phyloP scores from a whole-genome alignment of 2,329 filamentous ascomycete species.

The Colletotrichum theobromicola region DNA sequence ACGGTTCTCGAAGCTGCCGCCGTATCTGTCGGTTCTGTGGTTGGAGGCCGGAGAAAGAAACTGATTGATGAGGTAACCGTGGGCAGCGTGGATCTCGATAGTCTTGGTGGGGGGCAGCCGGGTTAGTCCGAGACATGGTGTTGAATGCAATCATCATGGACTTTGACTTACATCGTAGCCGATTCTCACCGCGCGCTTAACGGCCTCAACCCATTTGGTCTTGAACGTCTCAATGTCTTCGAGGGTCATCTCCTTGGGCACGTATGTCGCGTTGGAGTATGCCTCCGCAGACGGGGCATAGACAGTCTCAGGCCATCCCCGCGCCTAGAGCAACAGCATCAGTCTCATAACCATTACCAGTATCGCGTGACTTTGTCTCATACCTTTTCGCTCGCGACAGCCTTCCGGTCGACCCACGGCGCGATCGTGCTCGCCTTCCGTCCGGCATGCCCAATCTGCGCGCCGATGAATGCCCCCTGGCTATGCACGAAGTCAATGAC shows the following conservation, averaged over 20 bases:
- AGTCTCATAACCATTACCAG: not conserved
- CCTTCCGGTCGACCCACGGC: constrained; percentile 60
- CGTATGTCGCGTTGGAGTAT: constrained; percentile 31
- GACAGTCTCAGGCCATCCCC: constrained; percentile 50
- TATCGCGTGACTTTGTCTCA: not conserved
- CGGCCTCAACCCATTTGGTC: constrained; percentile 59
- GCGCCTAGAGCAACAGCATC: not conserved
- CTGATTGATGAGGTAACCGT: constrained; percentile 52
- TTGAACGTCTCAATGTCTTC: constrained; percentile 70
- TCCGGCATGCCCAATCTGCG: constrained; percentile 75
- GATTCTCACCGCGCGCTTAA: constrained; percentile 60
- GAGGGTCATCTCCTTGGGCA: constrained; percentile 61
- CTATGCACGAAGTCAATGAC: constrained; percentile 72
- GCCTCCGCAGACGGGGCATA: constrained; percentile 27
- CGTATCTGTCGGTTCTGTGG: constrained; percentile 51
- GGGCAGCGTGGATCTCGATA: constrained; percentile 43
- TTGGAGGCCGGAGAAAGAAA: constrained; percentile 51
- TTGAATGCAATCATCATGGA: not conserved
- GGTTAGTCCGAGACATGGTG: not conserved
- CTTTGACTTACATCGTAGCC: constrained; percentile 62
- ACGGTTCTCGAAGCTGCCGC: constrained; percentile 50
- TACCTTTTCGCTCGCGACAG: constrained; percentile 52
- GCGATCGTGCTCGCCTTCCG: constrained; percentile 57
- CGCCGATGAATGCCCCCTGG: constrained; percentile 69
- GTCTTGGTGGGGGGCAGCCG: not conserved